Conservation (phyloP, 306 rosid species). For the Cicer cuneatum region DNA sequence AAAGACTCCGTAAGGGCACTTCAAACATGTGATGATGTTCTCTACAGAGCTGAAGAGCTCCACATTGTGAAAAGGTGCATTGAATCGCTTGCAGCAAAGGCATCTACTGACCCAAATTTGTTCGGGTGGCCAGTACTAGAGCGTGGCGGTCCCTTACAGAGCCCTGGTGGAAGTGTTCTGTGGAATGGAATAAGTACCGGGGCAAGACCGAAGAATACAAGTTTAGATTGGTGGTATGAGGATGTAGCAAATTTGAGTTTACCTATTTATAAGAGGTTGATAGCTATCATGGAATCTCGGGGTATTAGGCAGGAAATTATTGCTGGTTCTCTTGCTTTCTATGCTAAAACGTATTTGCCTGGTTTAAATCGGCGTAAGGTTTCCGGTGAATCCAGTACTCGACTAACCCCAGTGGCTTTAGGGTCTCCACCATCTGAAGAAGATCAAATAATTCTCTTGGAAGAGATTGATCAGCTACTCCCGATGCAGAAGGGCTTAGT, state of each 20-base stretch:
- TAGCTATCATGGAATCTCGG: conserved; percentile 86
- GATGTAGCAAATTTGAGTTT: conserved; percentile 78
- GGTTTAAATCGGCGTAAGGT: conserved; percentile 86
- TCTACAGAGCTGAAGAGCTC: conserved; percentile 69
- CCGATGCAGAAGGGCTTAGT: conserved; percentile 84
- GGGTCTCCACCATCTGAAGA: conserved; percentile 81
- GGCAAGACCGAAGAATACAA: conserved; percentile 84
- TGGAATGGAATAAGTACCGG: conserved; percentile 99
- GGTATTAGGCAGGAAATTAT: conserved; percentile 81
- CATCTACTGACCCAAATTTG: conserved; percentile 89
- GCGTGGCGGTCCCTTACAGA: conserved; percentile 97
- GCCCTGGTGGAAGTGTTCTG: conserved; percentile 98
- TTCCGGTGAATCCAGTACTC: conserved; percentile 64
- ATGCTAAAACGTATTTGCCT: conserved; percentile 82
- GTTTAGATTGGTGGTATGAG: conserved; percentile 96
- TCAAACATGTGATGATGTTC: conserved; percentile 76
- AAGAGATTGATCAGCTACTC: conserved; percentile 77
- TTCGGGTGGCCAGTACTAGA: conserved; percentile 97
- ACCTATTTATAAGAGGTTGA: conserved; percentile 78
- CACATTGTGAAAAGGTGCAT: conserved; percentile 84
- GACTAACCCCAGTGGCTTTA: conserved; percentile 57
- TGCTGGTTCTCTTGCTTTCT: conserved; percentile 85
- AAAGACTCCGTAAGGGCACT: conserved; percentile 91
- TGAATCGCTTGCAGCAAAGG: conserved; percentile 85
- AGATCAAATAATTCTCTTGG: conserved; percentile 80